A percentile compares a stretch with the other conserved stretches of the same genome.
Evolutionary conservation across 306 rosid genomes (phyloP).

Genomic region (Luffa aegyptiaca): DNA sequence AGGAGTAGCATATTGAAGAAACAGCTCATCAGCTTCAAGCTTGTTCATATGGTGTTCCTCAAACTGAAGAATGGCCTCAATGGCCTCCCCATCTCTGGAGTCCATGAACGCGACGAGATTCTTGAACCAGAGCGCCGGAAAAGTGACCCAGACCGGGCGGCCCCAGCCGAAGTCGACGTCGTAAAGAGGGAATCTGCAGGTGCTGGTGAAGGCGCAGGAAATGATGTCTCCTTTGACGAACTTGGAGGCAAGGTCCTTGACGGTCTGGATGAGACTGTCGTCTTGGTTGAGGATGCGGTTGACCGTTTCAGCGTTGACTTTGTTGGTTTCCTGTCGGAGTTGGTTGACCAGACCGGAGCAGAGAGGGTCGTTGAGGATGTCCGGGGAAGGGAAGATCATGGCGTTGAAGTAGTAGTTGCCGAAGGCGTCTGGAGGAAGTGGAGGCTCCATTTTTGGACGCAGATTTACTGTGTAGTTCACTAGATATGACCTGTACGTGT

Average conservation of each 20-base stretch:
- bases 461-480: slow-evolving; percentile 5
- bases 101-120: slow-evolving; percentile 38
- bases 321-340: slow-evolving; percentile 13
- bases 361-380: background rate
- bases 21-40: slow-evolving; percentile 4
- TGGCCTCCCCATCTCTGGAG: slow-evolving; percentile 27
- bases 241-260: slow-evolving; percentile 8
- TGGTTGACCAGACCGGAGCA: background rate
- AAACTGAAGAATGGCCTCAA: slow-evolving; percentile 40
- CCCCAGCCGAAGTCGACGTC: slow-evolving; percentile 61
- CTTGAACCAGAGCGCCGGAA: slow-evolving; percentile 26
- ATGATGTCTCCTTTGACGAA: slow-evolving; percentile 23
- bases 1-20: background rate
- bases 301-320: slow-evolving; percentile 19
- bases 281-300: slow-evolving; percentile 16
- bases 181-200: slow-evolving; percentile 41
- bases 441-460: slow-evolving; percentile 13
- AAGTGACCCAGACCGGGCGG: slow-evolving; percentile 37
- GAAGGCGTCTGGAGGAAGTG: slow-evolving; percentile 8
- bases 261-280: slow-evolving; percentile 4
- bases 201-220: slow-evolving; percentile 27
- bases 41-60: slow-evolving; percentile 33
- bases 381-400: background rate
- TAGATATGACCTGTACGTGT: background rate
- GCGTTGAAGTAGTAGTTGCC: slow-evolving; percentile 16